A percentile compares a stretch with the other conserved stretches of the same genome.
phyloP scores from a whole-genome alignment of 805 yeast species.

The Nakazawaea holstii region DNA sequence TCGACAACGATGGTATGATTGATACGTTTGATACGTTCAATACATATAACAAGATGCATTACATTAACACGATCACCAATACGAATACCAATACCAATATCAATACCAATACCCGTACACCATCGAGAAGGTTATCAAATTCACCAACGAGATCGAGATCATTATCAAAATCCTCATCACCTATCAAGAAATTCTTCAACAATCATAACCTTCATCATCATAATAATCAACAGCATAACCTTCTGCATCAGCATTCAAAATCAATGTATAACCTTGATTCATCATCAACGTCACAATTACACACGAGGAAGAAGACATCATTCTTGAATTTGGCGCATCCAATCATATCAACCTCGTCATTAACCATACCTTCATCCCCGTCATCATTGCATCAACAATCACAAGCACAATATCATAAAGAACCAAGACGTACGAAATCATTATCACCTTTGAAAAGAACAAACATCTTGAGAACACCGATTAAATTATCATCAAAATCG shows the following conservation, averaged over 20 bases:
- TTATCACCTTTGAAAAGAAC: slow-evolving; percentile 7
- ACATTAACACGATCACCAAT: neutral
- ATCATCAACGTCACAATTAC: neutral
- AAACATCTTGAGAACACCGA: too few relatives aligned
- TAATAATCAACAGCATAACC: neutral
- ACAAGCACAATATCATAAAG: neutral
- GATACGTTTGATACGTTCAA: neutral
- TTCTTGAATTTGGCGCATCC: neutral
- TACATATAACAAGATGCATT: neutral
- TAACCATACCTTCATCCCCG: too few relatives aligned
- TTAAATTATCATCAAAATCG: too few relatives aligned
- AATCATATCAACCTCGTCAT: too few relatives aligned
- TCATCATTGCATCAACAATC: neutral
- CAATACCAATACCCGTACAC: neutral
- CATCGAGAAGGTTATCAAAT: neutral
- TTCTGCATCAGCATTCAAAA: neutral
- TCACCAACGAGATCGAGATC: neutral
- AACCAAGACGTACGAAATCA: slow-evolving; percentile 6
- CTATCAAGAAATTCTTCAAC: slow-evolving; percentile 8
- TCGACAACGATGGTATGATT: neutral
- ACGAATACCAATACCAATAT: too few relatives aligned
- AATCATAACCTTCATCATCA: neutral
- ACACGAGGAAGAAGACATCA: neutral
- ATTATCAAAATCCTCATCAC: neutral
- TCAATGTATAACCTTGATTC: slow-evolving; percentile 2